Percentiles rank a stretch among this genome's conserved stretches.
Evolutionary conservation across 129 eudicot species (phyloP).

Genomic region (Chrysanthemum lavandulifolium): DNA sequence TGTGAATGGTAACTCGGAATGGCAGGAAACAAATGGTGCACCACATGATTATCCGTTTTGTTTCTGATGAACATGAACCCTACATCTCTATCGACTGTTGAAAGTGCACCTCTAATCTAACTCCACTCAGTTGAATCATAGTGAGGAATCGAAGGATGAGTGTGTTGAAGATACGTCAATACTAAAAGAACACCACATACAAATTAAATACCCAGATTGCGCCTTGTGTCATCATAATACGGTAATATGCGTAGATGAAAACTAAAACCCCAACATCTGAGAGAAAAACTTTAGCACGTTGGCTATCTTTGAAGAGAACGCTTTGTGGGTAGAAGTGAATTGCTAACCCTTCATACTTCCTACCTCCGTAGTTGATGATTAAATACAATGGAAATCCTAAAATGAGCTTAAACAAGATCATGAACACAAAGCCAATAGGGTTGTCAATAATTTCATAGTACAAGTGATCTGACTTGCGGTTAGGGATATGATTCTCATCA

Average conservation of each 20-base stretch:
- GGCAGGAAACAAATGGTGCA: slow-evolving; percentile 31
- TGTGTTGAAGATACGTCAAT: slow-evolving; percentile 27
- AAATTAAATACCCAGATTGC: slow-evolving; percentile 13
- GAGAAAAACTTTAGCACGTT: slow-evolving; percentile 11
- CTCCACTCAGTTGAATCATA: slow-evolving; percentile 24
- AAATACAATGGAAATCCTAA: slow-evolving; percentile 27
- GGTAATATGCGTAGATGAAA: slow-evolving; percentile 7
- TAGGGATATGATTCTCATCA: too few species aligned
- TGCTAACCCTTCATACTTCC: slow-evolving; percentile 13
- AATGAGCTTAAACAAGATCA: slow-evolving; percentile 7
- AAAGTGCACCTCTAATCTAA: slow-evolving; percentile 26
- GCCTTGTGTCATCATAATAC: slow-evolving; percentile 13
- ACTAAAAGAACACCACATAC: slow-evolving; percentile 14
- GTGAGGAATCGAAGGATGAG: slow-evolving; percentile 26
- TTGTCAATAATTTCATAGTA: slow-evolving; percentile 5
- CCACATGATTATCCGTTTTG: slow-evolving; percentile 25
- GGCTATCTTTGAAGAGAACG: slow-evolving; percentile 22
- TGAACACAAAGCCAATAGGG: slow-evolving; percentile 20
- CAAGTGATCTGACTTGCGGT: too few species aligned
- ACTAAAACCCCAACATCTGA: slow-evolving; percentile 25
- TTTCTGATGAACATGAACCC: slow-evolving; percentile 26
- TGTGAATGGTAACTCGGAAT: slow-evolving; percentile 36
- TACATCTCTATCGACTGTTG: slow-evolving; percentile 30
- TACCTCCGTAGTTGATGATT: slow-evolving; percentile 22
- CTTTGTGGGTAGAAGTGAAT: slow-evolving; percentile 29